A percentile compares a stretch with the other conserved stretches of the same genome.
Conservation (phyloP, 768 basidiomycete species). For the Agaricus blazei region DNA sequence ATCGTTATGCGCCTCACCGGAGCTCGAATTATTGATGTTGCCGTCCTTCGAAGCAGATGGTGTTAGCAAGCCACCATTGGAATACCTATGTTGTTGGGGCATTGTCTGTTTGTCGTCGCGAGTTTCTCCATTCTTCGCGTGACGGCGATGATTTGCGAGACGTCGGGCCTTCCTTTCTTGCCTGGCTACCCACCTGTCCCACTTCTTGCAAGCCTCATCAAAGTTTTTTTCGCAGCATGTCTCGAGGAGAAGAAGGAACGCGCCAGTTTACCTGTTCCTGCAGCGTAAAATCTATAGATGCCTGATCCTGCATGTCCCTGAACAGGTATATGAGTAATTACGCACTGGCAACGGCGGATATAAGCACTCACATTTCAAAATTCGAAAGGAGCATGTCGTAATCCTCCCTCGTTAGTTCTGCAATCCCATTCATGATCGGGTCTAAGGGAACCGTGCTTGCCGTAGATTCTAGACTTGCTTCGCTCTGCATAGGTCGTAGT, state of each 20-base stretch:
- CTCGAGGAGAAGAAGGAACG: conserved; percentile 30
- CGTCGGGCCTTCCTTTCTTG: conserved; percentile 18
- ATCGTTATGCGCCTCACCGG: background rate
- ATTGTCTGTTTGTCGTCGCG: background rate
- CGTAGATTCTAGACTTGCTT: conserved; percentile 14
- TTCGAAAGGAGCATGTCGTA: conserved; percentile 53
- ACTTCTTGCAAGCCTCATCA: conserved; percentile 51
- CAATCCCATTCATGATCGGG: conserved; percentile 30
- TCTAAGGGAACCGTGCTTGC: conserved; percentile 16
- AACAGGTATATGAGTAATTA: conserved; percentile 8
- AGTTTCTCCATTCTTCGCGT: background rate
- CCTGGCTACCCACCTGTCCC: conserved; percentile 44
- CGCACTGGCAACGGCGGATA: background rate
- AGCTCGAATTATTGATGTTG: background rate
- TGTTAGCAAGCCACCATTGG: background rate
- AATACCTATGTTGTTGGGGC: background rate
- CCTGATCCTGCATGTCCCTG: conserved; percentile 66
- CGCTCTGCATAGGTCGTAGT: background rate
- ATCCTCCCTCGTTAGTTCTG: conserved; percentile 51
- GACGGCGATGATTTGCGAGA: background rate
- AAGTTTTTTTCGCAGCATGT: conserved; percentile 50
- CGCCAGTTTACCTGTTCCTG: conserved; percentile 48
- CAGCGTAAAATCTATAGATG: conserved; percentile 38
- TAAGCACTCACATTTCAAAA: conserved; percentile 55
- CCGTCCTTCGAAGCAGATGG: background rate